phyloP scores from a whole-genome alignment of 2,329 filamentous ascomycete species.

The Fusarium sp. region DNA sequence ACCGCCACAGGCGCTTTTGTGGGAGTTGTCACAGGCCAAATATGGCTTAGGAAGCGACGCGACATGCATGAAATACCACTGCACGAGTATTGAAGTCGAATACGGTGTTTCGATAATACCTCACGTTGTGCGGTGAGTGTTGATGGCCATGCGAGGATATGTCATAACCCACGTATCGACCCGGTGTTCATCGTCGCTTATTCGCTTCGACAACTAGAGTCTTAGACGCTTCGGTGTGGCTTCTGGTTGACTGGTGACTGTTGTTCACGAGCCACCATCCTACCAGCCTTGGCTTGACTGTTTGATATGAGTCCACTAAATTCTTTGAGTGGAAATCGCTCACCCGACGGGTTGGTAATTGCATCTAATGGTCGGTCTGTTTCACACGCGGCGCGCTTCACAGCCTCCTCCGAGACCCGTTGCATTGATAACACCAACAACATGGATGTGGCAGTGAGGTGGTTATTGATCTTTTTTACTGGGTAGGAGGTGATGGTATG shows the following conservation, averaged over 20 bases:
- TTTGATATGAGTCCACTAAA: neutral
- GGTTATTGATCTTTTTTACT: no score
- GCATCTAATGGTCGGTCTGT: neutral
- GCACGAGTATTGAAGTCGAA: neutral
- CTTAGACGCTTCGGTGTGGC: neutral
- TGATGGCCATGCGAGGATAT: neutral
- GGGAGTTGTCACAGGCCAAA: conserved; percentile 11
- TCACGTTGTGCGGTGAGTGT: conserved; percentile 10
- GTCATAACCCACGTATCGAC: neutral
- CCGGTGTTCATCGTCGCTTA: neutral
- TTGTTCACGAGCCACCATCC: neutral
- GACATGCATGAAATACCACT: conserved; percentile 13
- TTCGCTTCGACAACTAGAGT: neutral
- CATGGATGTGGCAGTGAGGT: no score
- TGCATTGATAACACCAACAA: neutral
- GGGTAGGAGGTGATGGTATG: neutral
- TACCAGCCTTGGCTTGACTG: neutral
- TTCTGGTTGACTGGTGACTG: neutral
- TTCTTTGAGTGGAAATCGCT: neutral
- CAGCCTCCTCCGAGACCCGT: neutral
- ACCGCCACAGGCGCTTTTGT: conserved; percentile 23
- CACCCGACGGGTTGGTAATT: conserved; percentile 9
- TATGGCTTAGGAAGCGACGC: conserved; percentile 3
- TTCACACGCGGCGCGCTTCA: conserved; percentile 5
- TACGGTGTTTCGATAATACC: neutral